Conservation (phyloP, 177 flowering plant genomes). For the Vitis hybrid region DNA sequence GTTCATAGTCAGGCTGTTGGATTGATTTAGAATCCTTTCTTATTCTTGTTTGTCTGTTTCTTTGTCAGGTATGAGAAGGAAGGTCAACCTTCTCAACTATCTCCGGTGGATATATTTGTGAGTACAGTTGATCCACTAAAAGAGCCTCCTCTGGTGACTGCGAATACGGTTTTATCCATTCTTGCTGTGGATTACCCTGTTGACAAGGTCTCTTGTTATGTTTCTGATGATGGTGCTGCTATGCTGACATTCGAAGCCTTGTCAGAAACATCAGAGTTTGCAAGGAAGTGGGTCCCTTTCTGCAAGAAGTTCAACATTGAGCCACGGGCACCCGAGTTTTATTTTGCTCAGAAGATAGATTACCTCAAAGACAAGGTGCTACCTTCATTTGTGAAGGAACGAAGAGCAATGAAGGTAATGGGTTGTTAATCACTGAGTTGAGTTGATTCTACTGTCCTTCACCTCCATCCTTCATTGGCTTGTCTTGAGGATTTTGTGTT, state of each 20-base stretch:
- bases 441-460: too few species aligned
- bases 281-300: slow-evolving; percentile 38
- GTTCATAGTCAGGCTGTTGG: background rate
- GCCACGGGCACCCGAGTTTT: slow-evolving; percentile 36
- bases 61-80: slow-evolving; percentile 26
- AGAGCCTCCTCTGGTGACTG: slow-evolving; percentile 62
- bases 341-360: slow-evolving; percentile 33
- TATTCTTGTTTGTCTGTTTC: background rate
- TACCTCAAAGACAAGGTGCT: slow-evolving; percentile 28
- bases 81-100: slow-evolving; percentile 30
- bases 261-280: slow-evolving; percentile 44
- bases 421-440: too few species aligned
- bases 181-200: slow-evolving; percentile 60
- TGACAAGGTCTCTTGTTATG: slow-evolving; percentile 57
- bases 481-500: too few species aligned
- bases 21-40: too few species aligned
- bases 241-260: slow-evolving; percentile 63
- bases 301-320: slow-evolving; percentile 32
- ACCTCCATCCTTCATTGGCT: too few species aligned
- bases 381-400: slow-evolving; percentile 33
- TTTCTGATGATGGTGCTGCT: slow-evolving; percentile 70
- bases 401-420: slow-evolving; percentile 35
- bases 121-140: slow-evolving; percentile 64
- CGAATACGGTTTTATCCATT: slow-evolving; percentile 74
- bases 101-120: slow-evolving; percentile 48